These are phyloP conservation scores for Passalora sequoiae DNA, from an alignment of 2,329 filamentous ascomycete species.

Conservation along the genomic window DNA sequence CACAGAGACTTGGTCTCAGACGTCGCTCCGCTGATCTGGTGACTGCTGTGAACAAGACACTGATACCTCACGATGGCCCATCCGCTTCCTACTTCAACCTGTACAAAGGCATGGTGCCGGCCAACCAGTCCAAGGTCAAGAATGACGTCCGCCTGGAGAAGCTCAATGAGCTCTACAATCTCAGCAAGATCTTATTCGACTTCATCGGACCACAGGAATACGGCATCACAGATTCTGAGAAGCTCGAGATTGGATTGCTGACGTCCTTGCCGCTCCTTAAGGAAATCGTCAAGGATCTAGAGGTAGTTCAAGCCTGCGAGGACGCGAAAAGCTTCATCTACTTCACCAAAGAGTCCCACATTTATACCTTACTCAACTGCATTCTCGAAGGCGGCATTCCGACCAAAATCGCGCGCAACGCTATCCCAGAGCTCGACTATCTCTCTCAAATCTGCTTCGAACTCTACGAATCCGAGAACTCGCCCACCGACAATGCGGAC, in stretches of 20 bases:
- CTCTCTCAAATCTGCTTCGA: slow-evolving; percentile 97
- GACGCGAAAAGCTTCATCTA: slow-evolving; percentile 97
- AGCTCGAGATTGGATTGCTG: slow-evolving; percentile 94
- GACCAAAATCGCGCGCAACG: slow-evolving; percentile 91
- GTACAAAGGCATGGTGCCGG: slow-evolving; percentile 63
- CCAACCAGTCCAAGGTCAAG: slow-evolving; percentile 62
- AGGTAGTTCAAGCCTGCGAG: slow-evolving; percentile 92
- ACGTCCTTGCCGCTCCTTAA: slow-evolving; percentile 90
- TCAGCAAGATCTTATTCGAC: slow-evolving; percentile 93
- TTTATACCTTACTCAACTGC: slow-evolving; percentile 96
- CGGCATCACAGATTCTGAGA: slow-evolving; percentile 89
- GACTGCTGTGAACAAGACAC: slow-evolving; percentile 15
- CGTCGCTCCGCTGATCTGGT: slow-evolving; percentile 46
- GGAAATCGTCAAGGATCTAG: slow-evolving; percentile 93
- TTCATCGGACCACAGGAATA: slow-evolving; percentile 99
- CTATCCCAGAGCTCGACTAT: slow-evolving; percentile 95
- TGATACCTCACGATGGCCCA: slow-evolving; percentile 35
- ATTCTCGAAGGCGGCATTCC: slow-evolving; percentile 95
- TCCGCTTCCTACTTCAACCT: slow-evolving; percentile 79
- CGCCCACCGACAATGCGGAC: slow-evolving; percentile 43
- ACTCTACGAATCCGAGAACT: slow-evolving; percentile 87
- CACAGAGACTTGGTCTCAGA: slow-evolving; percentile 49
- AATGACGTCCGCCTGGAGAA: slow-evolving; percentile 80
- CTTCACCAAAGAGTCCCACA: slow-evolving; percentile 98
- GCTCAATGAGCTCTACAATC: slow-evolving; percentile 83